These are phyloP conservation scores for Postia placenta DNA, from an alignment of 768 basidiomycete genomes.

Conservation along the genomic window DNA sequence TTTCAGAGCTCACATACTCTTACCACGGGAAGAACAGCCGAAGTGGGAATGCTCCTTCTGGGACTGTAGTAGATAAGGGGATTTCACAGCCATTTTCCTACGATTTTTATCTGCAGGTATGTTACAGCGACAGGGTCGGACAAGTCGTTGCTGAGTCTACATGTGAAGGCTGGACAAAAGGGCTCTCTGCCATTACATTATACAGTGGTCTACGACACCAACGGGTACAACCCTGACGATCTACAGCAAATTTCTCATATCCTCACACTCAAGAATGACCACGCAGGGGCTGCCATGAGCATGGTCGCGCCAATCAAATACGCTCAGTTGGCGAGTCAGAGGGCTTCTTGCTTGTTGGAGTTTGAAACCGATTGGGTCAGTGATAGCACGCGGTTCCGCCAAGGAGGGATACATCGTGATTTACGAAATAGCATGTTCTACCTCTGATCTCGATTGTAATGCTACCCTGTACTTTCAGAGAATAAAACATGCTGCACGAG, in stretches of 20 bases:
- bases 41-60: constrained; percentile 45
- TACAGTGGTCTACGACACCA: constrained; percentile 74
- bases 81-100: constrained; percentile 47
- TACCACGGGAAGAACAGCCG: constrained; percentile 31
- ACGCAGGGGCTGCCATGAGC: constrained; percentile 76
- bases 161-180: constrained; percentile 66
- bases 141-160: constrained; percentile 38
- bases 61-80: constrained; percentile 51
- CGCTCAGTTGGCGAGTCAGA: constrained; percentile 74
- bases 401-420: constrained; percentile 45
- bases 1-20: constrained; percentile 45
- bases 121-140: background rate
- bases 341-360: constrained; percentile 69
- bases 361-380: constrained; percentile 26
- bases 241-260: constrained; percentile 69
- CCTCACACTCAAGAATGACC: constrained; percentile 77
- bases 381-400: constrained; percentile 23
- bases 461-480: no score
- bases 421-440: constrained; percentile 65
- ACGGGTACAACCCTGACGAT: constrained; percentile 52
- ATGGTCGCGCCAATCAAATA: constrained; percentile 74
- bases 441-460: no score
- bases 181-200: constrained; percentile 73
- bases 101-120: constrained; percentile 47
- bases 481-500: no score